phyloP scores from a whole-genome alignment of 805 yeast species.

The Spencermartinsiella europaea region DNA sequence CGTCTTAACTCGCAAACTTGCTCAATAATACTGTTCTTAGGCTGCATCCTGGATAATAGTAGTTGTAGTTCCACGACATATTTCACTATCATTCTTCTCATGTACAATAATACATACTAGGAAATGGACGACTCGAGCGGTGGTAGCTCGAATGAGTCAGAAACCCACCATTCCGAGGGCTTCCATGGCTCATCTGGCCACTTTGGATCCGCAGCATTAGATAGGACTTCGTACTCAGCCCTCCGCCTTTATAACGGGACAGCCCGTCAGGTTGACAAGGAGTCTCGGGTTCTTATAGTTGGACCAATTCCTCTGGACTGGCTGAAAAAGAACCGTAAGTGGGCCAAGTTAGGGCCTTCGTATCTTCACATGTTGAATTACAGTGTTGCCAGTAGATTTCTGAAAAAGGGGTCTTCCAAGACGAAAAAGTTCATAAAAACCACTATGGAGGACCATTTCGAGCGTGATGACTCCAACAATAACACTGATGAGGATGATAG shows the following conservation, averaged over 20 bases:
- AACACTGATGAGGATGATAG: not conserved
- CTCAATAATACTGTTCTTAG: too few relatives aligned
- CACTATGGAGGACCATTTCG: not conserved
- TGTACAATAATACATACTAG: too few relatives aligned
- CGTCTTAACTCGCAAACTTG: too few relatives aligned
- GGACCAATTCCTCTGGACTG: constrained; percentile 31
- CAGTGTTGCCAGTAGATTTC: not conserved
- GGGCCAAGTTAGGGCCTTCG: not conserved
- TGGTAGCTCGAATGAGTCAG: too few relatives aligned
- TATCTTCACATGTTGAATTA: not conserved
- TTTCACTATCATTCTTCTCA: too few relatives aligned
- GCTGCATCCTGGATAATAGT: too few relatives aligned
- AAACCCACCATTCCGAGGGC: too few relatives aligned
- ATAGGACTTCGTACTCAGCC: constrained; percentile 29
- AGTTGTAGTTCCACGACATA: too few relatives aligned
- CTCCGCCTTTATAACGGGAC: constrained; percentile 26
- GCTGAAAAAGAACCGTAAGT: constrained; percentile 13
- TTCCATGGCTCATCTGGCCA: too few relatives aligned
- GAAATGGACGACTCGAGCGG: too few relatives aligned
- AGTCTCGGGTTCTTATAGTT: constrained; percentile 28
- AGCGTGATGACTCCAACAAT: not conserved
- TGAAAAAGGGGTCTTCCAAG: not conserved
- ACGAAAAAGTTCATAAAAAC: not conserved
- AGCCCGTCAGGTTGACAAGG: constrained; percentile 27
- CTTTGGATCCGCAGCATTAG: constrained; percentile 4